Percentiles rank a stretch among this genome's conserved stretches.
phyloP scores from a whole-genome alignment of 306 rosid species.

The Acacia melanoxylon region DNA sequence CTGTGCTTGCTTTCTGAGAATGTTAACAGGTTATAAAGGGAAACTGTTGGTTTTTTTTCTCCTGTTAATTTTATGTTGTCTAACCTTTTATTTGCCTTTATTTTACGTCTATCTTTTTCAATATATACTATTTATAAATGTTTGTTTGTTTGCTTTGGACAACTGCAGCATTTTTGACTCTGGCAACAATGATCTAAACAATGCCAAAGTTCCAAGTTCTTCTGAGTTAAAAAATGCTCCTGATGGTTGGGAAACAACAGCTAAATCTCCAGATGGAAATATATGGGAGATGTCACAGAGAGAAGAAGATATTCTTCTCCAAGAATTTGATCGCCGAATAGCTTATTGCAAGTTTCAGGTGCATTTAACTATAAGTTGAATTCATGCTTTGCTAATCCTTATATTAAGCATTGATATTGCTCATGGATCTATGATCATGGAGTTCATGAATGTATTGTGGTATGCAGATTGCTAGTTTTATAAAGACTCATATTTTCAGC shows the following conservation, averaged over 20 bases:
- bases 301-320: conserved; percentile 93
- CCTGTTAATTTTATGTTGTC: not conserved
- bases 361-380: not conserved
- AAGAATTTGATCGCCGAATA: conserved; percentile 90
- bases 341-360: conserved; percentile 97
- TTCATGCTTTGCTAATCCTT: conserved; percentile 14
- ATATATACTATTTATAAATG: conserved; percentile 8
- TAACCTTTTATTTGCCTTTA: not conserved
- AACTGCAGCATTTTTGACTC: conserved; percentile 75
- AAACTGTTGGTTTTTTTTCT: not conserved
- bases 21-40: not conserved
- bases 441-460: not conserved
- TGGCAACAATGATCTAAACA: conserved; percentile 54
- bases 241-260: conserved; percentile 95
- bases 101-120: not conserved
- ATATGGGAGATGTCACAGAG: conserved; percentile 97
- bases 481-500: conserved; percentile 93
- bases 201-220: conserved; percentile 49
- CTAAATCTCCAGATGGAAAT: conserved; percentile 72
- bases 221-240: conserved; percentile 78
- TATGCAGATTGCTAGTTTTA: conserved; percentile 92
- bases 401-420: not conserved
- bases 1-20: not conserved
- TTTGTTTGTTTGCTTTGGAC: conserved; percentile 21
- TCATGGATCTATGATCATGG: not conserved